Evolutionary conservation across 2,329 filamentous ascomycete genomes (phyloP).

Genomic region (Colletotrichum sp.): DNA sequence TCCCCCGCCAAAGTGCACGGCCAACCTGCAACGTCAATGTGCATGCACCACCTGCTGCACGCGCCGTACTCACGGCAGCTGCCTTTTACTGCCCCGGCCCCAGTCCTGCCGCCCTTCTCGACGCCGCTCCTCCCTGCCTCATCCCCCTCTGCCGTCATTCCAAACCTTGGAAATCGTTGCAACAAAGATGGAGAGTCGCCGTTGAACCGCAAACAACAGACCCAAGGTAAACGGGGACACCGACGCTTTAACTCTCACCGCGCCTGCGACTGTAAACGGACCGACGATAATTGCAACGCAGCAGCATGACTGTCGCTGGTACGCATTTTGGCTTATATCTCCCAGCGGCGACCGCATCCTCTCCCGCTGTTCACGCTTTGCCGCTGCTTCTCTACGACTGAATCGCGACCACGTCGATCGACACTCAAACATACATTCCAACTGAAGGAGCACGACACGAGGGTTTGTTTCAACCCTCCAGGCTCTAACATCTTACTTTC

Average conservation of each 20-base stretch:
- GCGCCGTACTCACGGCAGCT: background rate
- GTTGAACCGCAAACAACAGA: background rate
- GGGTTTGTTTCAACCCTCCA: constrained; percentile 15
- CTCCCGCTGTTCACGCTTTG: background rate
- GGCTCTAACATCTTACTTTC: constrained; percentile 8
- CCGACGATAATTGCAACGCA: constrained; percentile 8
- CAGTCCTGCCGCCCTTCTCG: background rate
- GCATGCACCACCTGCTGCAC: constrained; percentile 2
- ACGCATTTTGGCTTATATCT: background rate
- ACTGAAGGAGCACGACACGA: constrained; percentile 2
- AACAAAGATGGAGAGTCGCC: constrained; percentile 4
- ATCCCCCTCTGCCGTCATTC: constrained; percentile 6
- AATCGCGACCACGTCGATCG: constrained; percentile 12
- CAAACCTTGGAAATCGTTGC: constrained; percentile 19
- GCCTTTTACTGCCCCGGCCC: background rate
- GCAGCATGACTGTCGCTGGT: constrained; percentile 14
- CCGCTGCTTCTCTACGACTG: background rate
- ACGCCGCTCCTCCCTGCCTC: background rate
- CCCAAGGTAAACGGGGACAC: constrained; percentile 1
- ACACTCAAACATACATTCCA: background rate
- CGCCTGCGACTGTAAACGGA: constrained; percentile 6
- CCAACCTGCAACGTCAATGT: constrained; percentile 19
- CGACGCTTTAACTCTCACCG: background rate
- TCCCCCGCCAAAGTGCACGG: constrained; percentile 15
- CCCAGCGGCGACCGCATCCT: background rate